Evolutionary conservation across 495 filamentous ascomycete species (phyloP).

Genomic region (Talaromyces stipitatus): DNA sequence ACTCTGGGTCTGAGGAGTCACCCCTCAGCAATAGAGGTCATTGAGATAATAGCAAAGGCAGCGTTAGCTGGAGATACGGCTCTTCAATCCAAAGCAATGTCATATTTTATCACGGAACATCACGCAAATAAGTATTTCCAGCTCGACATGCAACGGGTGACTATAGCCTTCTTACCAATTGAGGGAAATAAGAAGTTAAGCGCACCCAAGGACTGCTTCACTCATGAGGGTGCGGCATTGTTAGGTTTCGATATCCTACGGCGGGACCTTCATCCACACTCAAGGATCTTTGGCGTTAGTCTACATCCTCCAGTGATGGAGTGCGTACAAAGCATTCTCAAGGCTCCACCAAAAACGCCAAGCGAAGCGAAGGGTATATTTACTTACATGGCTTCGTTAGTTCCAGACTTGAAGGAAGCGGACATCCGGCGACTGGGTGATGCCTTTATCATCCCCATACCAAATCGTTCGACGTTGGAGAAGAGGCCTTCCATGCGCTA

Average conservation of each 20-base stretch:
- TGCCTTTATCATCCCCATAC: constrained; percentile 65
- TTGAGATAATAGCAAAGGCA: constrained; percentile 64
- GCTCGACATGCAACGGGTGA: constrained; percentile 47
- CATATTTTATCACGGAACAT: constrained; percentile 77
- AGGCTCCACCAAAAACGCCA: constrained; percentile 57
- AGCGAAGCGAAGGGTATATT: constrained; percentile 64
- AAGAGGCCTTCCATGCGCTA: constrained; percentile 30
- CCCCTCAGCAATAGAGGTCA: constrained; percentile 61
- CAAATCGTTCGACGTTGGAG: constrained; percentile 25
- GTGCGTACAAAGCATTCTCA: constrained; percentile 62
- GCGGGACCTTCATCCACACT: constrained; percentile 65
- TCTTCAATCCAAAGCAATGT: constrained; percentile 58
- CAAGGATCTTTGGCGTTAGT: constrained; percentile 73
- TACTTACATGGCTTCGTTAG: constrained; percentile 69
- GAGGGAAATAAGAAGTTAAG: constrained; percentile 57
- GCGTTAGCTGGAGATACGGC: constrained; percentile 42
- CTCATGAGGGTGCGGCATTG: constrained; percentile 65
- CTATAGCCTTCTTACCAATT: constrained; percentile 64
- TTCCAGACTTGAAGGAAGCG: constrained; percentile 60
- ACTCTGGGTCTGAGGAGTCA: constrained; percentile 61
- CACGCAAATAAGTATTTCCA: constrained; percentile 64
- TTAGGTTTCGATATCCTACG: constrained; percentile 73
- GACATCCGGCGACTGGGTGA: constrained; percentile 50
- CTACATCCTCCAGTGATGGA: constrained; percentile 68
- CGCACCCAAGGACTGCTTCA: constrained; percentile 71